A percentile compares a stretch with the other conserved stretches of the same genome.
Conservation (phyloP, 148 eudicot genomes). For the Chenopodium formosanum region DNA sequence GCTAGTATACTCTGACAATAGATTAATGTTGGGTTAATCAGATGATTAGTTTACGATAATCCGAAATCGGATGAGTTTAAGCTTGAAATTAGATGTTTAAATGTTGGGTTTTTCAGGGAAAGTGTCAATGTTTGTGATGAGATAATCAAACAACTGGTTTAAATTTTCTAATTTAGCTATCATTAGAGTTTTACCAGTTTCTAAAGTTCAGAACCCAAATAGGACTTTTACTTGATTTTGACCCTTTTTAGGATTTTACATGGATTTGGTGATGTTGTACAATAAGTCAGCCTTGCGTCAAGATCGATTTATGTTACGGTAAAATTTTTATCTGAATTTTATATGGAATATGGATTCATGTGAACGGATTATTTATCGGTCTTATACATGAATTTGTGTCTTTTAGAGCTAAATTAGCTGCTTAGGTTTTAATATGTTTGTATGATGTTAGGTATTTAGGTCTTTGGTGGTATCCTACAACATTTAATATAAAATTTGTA, state of each 20-base stretch:
- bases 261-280: too few relatives aligned
- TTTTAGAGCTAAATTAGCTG: neutral
- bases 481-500: neutral
- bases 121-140: neutral
- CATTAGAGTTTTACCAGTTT: neutral
- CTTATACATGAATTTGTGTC: neutral
- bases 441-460: neutral
- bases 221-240: too few relatives aligned
- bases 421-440: neutral
- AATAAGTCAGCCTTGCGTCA: too few relatives aligned
- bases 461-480: constrained; percentile 1
- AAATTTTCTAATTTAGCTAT: neutral
- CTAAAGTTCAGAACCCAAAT: neutral
- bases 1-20: neutral
- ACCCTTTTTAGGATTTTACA: neutral
- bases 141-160: neutral
- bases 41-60: neutral
- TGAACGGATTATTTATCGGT: neutral
- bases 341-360: neutral
- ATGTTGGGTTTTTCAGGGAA: constrained; percentile 6
- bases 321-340: too few relatives aligned
- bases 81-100: neutral
- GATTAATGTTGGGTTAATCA: constrained; percentile 1
- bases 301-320: too few relatives aligned
- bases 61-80: neutral